Conservation (phyloP, 2,329 filamentous ascomycete genomes). For the Aspergillus caelatus region DNA sequence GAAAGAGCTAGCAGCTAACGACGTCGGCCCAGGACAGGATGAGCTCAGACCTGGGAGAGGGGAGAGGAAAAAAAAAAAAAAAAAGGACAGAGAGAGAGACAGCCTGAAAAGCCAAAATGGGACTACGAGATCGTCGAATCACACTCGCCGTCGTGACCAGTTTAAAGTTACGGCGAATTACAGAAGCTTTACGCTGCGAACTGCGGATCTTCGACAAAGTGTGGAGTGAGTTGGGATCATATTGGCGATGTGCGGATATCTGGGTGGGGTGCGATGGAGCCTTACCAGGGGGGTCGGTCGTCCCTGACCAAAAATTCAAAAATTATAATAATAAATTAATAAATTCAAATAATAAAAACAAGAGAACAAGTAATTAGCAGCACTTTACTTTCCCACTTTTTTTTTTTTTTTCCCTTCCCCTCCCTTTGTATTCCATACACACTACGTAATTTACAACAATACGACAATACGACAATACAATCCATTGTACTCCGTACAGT, state of each 20-base stretch:
- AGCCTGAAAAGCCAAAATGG: slow-evolving; percentile 18
- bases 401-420: not conserved
- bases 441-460: not conserved
- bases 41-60: slow-evolving; percentile 24
- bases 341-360: slow-evolving; percentile 1
- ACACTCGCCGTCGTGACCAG: slow-evolving; percentile 20
- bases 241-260: slow-evolving; percentile 29
- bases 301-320: slow-evolving; percentile 19
- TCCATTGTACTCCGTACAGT: not conserved
- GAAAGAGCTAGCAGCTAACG: slow-evolving; percentile 18
- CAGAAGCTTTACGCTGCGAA: slow-evolving; percentile 34
- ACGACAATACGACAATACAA: not conserved
- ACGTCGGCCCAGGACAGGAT: slow-evolving; percentile 20
- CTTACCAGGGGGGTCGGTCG: slow-evolving; percentile 25
- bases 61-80: slow-evolving; percentile 11
- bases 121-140: slow-evolving; percentile 26
- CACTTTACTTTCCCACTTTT: not conserved
- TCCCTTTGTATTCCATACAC: not conserved
- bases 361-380: slow-evolving; percentile 1
- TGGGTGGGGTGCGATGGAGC: slow-evolving; percentile 26
- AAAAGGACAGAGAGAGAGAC: slow-evolving; percentile 12
- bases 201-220: slow-evolving; percentile 33
- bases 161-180: slow-evolving; percentile 36
- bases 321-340: slow-evolving; percentile 1
- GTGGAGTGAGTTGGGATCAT: slow-evolving; percentile 31